Evolutionary conservation across 2,329 filamentous ascomycete species (phyloP).

Genomic region (Beauveria scarabaeidicola): DNA sequence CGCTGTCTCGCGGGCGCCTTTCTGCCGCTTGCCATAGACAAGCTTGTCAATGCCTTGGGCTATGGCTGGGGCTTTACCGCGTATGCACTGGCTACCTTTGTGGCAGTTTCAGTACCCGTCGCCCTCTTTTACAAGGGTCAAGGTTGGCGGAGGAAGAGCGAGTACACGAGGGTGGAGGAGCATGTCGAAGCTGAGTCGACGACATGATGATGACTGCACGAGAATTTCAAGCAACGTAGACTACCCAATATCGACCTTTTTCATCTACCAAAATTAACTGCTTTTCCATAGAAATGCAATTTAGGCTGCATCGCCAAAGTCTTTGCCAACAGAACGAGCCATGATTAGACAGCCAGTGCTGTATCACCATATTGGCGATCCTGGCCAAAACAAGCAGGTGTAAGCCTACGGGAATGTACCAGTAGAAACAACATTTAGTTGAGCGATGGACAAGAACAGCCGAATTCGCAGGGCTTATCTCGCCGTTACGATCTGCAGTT

Average conservation of each 20-base stretch:
- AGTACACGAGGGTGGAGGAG: constrained; percentile 8
- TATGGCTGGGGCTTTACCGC: constrained; percentile 3
- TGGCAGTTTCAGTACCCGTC: constrained; percentile 42
- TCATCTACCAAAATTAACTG: not conserved
- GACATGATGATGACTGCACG: not conserved
- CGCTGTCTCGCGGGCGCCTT: constrained; percentile 94
- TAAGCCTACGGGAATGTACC: not conserved
- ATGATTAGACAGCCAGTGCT: not conserved
- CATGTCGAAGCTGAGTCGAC: not conserved
- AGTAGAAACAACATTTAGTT: not conserved
- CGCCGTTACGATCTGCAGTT: not conserved
- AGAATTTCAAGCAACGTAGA: no score
- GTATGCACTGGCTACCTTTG: not conserved
- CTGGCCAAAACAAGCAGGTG: constrained; percentile 2
- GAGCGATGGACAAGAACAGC: not conserved
- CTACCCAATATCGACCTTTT: no score
- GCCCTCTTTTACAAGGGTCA: constrained; percentile 42
- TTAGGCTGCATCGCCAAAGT: no score
- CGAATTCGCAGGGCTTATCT: not conserved
- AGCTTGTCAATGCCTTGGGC: constrained; percentile 41
- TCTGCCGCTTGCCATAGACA: constrained; percentile 94
- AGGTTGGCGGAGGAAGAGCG: constrained; percentile 28
- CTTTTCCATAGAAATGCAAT: not conserved
- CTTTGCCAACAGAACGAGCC: no score
- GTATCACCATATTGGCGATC: not conserved